Evolutionary conservation across 2,329 filamentous ascomycete genomes (phyloP), one percentile per base, ranked within the genome.

Genomic region (Corynespora cassiicola): DNA sequence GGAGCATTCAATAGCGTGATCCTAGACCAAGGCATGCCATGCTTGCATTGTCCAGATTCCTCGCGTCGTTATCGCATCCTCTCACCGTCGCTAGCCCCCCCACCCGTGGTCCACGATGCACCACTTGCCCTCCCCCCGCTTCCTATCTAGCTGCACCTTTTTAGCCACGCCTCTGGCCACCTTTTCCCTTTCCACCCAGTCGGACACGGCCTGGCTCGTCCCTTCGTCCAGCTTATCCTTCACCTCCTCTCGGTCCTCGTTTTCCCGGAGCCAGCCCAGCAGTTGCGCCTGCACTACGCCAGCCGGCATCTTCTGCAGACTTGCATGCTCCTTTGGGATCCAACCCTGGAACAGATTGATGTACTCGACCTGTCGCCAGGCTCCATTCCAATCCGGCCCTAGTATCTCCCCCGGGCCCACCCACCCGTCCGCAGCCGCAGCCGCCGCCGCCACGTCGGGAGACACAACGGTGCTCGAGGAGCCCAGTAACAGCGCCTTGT

Each of bases 401-500:
- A 53, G 57, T 1, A 49, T 45, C 0, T 37, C 39, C 3, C 22
- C 34, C 6, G 48, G 29, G 5, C 34, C 35, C n/a, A 36, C 39
- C 50, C 52, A 55, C 25, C 45, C 40, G 12, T 45, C 40, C 8
- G 11, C 11, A n/a, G n/a, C n/a, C n/a, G n/a, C n/a, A 18, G 33
- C 22, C 9, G 46, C 47, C 10, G 35, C 34, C 9, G 31, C 30
- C 9, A 37, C 36, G 6, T 40, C 24, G 18, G 31, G 42, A 5
- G 31, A 28, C 3, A 27, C 30, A 5, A 33, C 29, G 3, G 41
- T 36, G n/a, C 17, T 27, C 9, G n/a, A 34, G 11, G 16, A 12
- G 14, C 22, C n/a, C 70, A 72, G 78, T 17, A 61, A 71, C 19
- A 85, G 57, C 1, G 80, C 78, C 11, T 70, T 66, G 20, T 77